Percentiles rank a stretch among this genome's conserved stretches.
Evolutionary conservation across 2,329 filamentous ascomycete genomes (phyloP).

Genomic region (Fusarium sp.): DNA sequence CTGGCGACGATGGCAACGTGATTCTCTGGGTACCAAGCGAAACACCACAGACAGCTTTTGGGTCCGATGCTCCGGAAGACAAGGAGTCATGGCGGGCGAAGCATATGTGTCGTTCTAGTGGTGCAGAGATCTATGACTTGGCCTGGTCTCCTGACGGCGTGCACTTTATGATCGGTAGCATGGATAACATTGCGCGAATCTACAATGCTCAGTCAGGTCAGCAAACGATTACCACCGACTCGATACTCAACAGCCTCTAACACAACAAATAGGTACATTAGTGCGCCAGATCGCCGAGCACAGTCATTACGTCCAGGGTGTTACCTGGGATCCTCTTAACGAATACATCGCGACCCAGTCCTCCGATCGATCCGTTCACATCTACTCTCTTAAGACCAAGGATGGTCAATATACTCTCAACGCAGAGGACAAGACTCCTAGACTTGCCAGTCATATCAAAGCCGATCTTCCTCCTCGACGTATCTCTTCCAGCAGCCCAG

Average conservation of each 20-base stretch:
- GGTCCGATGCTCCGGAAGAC: slow-evolving; percentile 87
- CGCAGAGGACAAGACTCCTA: slow-evolving; percentile 74
- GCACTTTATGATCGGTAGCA: slow-evolving; percentile 98
- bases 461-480: slow-evolving; percentile 93
- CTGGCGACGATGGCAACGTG: slow-evolving; percentile 96
- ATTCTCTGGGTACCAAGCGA: slow-evolving; percentile 95
- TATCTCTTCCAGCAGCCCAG: slow-evolving; percentile 91
- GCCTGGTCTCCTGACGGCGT: slow-evolving; percentile 98
- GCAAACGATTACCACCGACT: slow-evolving; percentile 39
- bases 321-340: slow-evolving; percentile 97
- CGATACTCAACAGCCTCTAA: slow-evolving; percentile 9
- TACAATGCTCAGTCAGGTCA: slow-evolving; percentile 92
- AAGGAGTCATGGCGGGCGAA: slow-evolving; percentile 97
- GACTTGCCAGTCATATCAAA: slow-evolving; percentile 80
- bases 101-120: slow-evolving; percentile 96
- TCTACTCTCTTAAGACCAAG: slow-evolving; percentile 95
- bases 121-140: slow-evolving; percentile 96
- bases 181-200: slow-evolving; percentile 98
- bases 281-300: slow-evolving; percentile 97
- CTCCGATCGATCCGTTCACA: slow-evolving; percentile 96
- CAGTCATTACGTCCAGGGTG: slow-evolving; percentile 97
- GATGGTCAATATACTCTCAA: slow-evolving; percentile 91
- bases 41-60: slow-evolving; percentile 74
- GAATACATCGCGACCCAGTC: slow-evolving; percentile 99
- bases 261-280: slow-evolving; percentile 59